Percentiles rank a stretch among this genome's conserved stretches.
Evolutionary conservation across 306 rosid genomes (phyloP).

Genomic region (Sophora flavescens): DNA sequence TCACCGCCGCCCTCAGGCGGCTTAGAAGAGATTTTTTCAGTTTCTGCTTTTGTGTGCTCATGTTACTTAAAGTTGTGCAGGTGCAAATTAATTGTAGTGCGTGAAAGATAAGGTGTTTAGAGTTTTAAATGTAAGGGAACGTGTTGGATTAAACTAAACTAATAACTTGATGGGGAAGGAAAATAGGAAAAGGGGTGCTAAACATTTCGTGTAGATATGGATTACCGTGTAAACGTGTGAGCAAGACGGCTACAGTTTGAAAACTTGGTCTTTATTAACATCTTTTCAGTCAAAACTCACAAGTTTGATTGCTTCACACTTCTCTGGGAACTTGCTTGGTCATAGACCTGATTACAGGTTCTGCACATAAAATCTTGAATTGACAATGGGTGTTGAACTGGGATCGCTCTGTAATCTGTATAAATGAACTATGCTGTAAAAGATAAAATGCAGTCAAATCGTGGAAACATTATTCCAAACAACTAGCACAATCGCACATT

Average conservation of each 20-base stretch:
- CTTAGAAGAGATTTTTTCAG: constrained; percentile 44
- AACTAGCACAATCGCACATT: too few relatives aligned
- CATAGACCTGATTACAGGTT: neutral
- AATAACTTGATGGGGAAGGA: constrained; percentile 26
- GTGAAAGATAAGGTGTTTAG: neutral
- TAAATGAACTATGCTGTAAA: too few relatives aligned
- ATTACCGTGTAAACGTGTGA: constrained; percentile 47
- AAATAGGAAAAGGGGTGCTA: constrained; percentile 5
- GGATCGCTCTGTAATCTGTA: too few relatives aligned
- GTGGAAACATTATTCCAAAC: too few relatives aligned
- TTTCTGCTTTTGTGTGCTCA: constrained; percentile 39
- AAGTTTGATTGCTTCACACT: constrained; percentile 22
- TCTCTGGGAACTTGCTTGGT: neutral
- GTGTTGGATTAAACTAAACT: neutral
- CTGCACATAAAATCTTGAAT: too few relatives aligned
- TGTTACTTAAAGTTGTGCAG: neutral
- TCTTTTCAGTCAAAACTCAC: neutral
- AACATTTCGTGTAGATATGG: constrained; percentile 43
- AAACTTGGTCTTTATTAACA: constrained; percentile 10
- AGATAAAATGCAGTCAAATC: too few relatives aligned
- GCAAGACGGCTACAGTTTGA: neutral
- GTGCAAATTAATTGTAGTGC: neutral
- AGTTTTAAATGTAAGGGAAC: neutral
- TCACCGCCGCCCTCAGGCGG: constrained; percentile 67
- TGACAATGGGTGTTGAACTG: too few relatives aligned